These are phyloP conservation scores for Malassezia pachydermatis DNA, from an alignment of 1,284 basidiomycete genomes.

Conservation along the genomic window DNA sequence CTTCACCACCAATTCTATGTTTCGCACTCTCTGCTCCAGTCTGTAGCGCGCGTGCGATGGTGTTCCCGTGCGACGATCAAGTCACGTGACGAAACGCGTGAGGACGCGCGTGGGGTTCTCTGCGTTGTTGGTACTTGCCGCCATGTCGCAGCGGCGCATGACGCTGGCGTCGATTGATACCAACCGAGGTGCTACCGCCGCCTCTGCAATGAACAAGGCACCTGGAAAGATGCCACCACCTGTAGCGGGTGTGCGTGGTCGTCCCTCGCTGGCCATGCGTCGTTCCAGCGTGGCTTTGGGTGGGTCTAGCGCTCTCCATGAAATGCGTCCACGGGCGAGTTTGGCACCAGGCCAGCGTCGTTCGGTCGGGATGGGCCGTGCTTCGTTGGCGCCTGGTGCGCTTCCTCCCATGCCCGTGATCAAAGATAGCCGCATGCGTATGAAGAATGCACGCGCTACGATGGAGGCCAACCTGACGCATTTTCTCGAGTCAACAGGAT, in stretches of 20 bases:
- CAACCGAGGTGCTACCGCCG: conserved; percentile 16
- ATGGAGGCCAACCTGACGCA: conserved; percentile 37
- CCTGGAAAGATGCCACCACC: conserved; percentile 10
- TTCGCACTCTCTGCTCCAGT: too few species aligned
- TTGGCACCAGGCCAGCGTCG: conserved; percentile 7
- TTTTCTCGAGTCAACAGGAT: conserved; percentile 35
- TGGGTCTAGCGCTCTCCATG: too few species aligned
- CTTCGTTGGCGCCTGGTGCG: conserved; percentile 11
- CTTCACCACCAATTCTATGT: too few species aligned
- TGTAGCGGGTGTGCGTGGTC: neutral
- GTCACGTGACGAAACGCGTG: conserved; percentile 4
- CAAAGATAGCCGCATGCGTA: conserved; percentile 25
- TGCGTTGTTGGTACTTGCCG: neutral
- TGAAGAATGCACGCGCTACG: conserved; percentile 14
- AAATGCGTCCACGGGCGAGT: conserved; percentile 1
- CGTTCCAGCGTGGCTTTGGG: conserved; percentile 9
- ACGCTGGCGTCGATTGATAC: conserved; percentile 34
- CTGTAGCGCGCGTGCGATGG: too few species aligned
- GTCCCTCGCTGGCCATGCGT: conserved; percentile 13
- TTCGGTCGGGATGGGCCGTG: conserved; percentile 14
- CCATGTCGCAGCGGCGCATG: conserved; percentile 25
- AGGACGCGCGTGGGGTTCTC: neutral
- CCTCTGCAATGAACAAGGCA: neutral
- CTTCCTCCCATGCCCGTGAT: conserved; percentile 16
- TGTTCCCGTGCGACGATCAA: too few species aligned